Evolutionary conservation across 495 filamentous ascomycete genomes (phyloP), one percentile per base, ranked within the genome.

Genomic region (Penicillium turbatum): DNA sequence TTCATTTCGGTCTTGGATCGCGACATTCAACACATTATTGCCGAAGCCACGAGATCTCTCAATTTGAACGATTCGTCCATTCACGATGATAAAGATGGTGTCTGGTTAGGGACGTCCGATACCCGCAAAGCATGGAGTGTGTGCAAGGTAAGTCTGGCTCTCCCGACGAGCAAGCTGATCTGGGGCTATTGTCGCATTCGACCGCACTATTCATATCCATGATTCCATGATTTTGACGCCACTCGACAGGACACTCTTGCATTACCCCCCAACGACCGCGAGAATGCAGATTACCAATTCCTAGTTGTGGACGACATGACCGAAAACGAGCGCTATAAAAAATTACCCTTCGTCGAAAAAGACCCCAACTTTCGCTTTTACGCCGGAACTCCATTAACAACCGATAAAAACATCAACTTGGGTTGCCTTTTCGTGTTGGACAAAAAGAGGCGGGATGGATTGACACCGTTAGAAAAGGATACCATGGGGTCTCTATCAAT

Each of bases 341-440:
- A 63, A 0, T 55, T 78, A 3, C 56, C 71, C 0, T 78, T 78
- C 37, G 77, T 81, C 5, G 50, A 65, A 15, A 68, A 60, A 0
- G 58, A 70, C 1, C 78, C 76, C 0, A 27, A 67, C 29, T 80
- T 75, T 44, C 70, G 61, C 42, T 80, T 75, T 50, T 79, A 73
- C 41, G 77, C 76, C 7, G 77, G 77, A 42, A 78, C 75, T 0
- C 72, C 73, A 3, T 76, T 92, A 24, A 79, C 84, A 5, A 88
- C 85, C 0, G 82, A 80, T 5, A 78, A 76, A 10, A 85, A 82
- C 9, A 80, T 88, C 60, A 83, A 85, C 24, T 85, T 92, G 56
- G 88, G 88, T 21, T 85, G 80, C 15, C 75, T 89, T 41, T 88
- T 84, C 48, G 73, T 89, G 11, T 60, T 88, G 5, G 86, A 90